Conservation (phyloP, 192 early-diverging fungal species). For the Glomus cerebriforme region DNA sequence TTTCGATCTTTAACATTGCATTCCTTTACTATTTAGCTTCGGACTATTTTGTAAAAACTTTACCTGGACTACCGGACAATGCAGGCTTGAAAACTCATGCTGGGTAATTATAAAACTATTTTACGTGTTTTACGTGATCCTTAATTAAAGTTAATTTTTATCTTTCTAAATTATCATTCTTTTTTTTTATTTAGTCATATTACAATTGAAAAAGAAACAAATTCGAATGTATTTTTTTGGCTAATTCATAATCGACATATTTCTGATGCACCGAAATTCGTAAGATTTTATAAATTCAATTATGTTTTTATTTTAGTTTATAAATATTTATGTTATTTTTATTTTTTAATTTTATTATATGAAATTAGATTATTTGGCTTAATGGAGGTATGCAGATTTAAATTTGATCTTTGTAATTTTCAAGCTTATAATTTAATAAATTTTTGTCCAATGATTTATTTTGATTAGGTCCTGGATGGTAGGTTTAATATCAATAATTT, state of each 20-base stretch:
- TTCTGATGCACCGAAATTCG: conserved; percentile 14
- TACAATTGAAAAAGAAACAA: not conserved
- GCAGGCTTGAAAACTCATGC: not conserved
- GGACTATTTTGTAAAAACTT: conserved; percentile 2
- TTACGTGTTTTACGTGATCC: not conserved
- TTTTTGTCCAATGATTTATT: not conserved
- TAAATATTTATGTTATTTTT: not conserved
- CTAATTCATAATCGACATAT: conserved; percentile 29
- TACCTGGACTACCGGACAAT: conserved; percentile 17
- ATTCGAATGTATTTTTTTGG: conserved; percentile 24
- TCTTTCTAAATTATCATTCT: not conserved
- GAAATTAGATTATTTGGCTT: conserved; percentile 57
- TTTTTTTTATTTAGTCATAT: conserved; percentile 10
- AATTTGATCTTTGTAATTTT: not conserved
- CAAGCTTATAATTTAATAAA: not conserved
- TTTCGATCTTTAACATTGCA: not conserved
- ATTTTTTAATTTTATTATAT: not conserved
- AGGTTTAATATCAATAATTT: conserved; percentile 18
- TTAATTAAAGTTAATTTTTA: not conserved
- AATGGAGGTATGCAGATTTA: conserved; percentile 52
- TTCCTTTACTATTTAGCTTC: not conserved
- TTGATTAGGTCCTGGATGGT: conserved; percentile 34
- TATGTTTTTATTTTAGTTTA: not conserved
- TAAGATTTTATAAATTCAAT: conserved; percentile 1
- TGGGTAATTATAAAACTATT: conserved; percentile 11